Conservation (phyloP, 441 rosid genomes). For the Dalechampia spathulata region DNA sequence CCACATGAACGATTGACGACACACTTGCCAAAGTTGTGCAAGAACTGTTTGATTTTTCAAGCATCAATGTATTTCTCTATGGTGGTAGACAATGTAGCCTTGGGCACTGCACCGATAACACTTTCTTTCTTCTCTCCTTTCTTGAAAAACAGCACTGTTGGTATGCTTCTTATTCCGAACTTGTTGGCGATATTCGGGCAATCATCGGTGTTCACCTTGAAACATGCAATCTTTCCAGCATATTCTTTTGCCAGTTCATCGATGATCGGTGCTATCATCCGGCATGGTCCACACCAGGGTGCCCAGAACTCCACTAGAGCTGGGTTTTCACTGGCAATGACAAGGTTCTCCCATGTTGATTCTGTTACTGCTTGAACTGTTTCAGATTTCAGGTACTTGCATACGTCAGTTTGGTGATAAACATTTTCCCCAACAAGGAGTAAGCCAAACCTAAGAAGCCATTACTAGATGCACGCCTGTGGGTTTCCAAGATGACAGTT, state of each 20-base stretch:
- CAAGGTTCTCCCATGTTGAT: slow-evolving; percentile 39
- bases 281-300: slow-evolving; percentile 74
- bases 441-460: no score
- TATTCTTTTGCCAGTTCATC: slow-evolving; percentile 56
- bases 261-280: slow-evolving; percentile 60
- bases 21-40: no score
- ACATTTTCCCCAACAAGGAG: no score
- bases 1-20: no score
- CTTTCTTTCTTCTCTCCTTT: slow-evolving; percentile 70
- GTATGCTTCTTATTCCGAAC: slow-evolving; percentile 63
- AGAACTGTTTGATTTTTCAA: no score
- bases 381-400: no score
- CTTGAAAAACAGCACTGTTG: slow-evolving; percentile 60
- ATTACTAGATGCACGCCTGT: no score
- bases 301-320: slow-evolving; percentile 76
- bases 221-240: slow-evolving; percentile 48
- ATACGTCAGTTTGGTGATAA: no score
- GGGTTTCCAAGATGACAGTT: no score
- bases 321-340: slow-evolving; percentile 34
- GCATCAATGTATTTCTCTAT: slow-evolving; percentile 43
- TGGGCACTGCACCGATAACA: slow-evolving; percentile 65
- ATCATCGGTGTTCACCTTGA: slow-evolving; percentile 60
- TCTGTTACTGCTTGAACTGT: slow-evolving; percentile 56
- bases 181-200: slow-evolving; percentile 46
- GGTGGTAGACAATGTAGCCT: slow-evolving; percentile 42